phyloP scores from a whole-genome alignment of 495 filamentous ascomycete species.

The Friedmanniomyces simplex region DNA sequence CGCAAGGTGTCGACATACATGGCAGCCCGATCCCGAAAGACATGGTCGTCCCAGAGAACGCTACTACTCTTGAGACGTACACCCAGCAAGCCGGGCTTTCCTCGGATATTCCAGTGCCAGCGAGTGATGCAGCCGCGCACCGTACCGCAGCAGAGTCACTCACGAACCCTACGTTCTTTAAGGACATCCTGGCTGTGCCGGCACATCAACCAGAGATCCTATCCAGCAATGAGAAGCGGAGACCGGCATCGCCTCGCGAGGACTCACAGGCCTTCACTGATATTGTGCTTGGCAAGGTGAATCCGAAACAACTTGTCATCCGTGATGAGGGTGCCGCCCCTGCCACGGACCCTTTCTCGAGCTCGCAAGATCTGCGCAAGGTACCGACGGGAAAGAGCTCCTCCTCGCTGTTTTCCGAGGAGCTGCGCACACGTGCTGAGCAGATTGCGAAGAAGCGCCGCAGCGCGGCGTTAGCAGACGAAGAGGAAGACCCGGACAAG shows the following conservation, averaged over 20 bases:
- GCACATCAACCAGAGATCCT: constrained; percentile 3
- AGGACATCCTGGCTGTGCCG: not conserved
- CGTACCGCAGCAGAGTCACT: not conserved
- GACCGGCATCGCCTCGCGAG: constrained; percentile 6
- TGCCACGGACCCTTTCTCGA: constrained; percentile 8
- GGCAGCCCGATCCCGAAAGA: constrained; percentile 18
- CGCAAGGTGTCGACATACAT: constrained; percentile 16
- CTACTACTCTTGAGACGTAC: constrained; percentile 14
- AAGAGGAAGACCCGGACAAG: constrained; percentile 10
- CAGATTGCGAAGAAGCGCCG: not conserved
- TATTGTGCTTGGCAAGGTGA: not conserved
- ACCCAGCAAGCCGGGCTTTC: constrained; percentile 14
- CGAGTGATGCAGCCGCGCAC: not conserved
- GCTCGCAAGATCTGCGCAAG: not conserved
- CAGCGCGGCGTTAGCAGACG: not conserved
- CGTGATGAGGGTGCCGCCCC: not conserved
- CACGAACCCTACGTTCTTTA: not conserved
- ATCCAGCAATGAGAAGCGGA: constrained; percentile 12
- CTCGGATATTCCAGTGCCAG: not conserved
- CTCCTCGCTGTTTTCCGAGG: constrained; percentile 1
- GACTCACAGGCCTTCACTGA: constrained; percentile 10
- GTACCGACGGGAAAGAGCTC: not conserved
- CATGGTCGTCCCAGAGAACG: constrained; percentile 8
- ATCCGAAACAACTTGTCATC: not conserved
- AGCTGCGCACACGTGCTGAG: not conserved